Evolutionary conservation across 441 rosid species (phyloP).

Genomic region (Raphanus hybrid): DNA sequence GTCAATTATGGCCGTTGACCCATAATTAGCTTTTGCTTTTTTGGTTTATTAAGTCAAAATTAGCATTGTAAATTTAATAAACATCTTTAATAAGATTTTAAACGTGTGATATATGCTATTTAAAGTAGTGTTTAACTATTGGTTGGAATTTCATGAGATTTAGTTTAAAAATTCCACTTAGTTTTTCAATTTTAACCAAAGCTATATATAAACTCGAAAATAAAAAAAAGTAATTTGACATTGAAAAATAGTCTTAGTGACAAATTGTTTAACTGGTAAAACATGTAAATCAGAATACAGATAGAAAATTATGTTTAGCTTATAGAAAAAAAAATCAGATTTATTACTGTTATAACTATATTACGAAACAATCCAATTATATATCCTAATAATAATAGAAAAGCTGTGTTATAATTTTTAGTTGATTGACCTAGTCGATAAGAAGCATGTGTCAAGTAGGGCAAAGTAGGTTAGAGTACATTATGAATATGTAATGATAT

Average conservation of each 20-base stretch:
- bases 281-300: background rate
- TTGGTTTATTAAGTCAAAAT: background rate
- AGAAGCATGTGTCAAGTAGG: no score
- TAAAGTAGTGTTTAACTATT: no score
- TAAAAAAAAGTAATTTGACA: no score
- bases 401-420: no score
- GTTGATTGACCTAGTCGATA: no score
- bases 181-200: background rate
- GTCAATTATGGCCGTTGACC: conserved; percentile 43
- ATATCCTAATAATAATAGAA: background rate
- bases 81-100: background rate
- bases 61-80: background rate
- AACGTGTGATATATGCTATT: background rate
- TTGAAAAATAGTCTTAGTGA: background rate
- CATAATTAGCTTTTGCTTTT: conserved; percentile 24
- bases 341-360: background rate
- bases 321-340: background rate
- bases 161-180: background rate
- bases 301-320: background rate
- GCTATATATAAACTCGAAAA: background rate
- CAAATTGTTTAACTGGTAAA: background rate
- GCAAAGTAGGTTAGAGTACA: no score
- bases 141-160: background rate
- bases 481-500: no score
- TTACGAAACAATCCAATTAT: background rate